Evolutionary conservation across 768 basidiomycete genomes (phyloP).

Genomic region (Tremella fuciformis): DNA sequence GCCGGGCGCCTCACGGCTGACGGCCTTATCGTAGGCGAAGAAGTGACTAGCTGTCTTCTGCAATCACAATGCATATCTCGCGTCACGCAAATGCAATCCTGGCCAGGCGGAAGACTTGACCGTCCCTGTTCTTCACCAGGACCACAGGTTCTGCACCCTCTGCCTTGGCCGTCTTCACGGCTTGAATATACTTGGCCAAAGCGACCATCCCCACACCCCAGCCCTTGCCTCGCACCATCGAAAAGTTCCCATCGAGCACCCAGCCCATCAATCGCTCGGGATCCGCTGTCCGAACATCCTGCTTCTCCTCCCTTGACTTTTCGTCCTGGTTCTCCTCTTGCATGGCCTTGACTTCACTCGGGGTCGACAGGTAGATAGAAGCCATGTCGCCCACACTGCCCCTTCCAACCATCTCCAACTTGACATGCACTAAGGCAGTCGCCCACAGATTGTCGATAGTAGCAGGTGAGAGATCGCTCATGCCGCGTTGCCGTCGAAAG

Average conservation of each 20-base stretch:
- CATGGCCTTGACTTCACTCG: constrained; percentile 56
- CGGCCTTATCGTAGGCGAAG: no score
- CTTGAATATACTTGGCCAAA: constrained; percentile 47
- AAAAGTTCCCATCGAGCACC: constrained; percentile 78
- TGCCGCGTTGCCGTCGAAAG: constrained; percentile 60
- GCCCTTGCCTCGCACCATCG: constrained; percentile 72
- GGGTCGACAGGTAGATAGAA: constrained; percentile 66
- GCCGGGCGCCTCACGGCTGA: no score
- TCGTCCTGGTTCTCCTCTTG: constrained; percentile 36
- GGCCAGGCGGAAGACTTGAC: not conserved
- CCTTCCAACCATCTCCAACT: constrained; percentile 61
- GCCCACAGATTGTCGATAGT: constrained; percentile 57
- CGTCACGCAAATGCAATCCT: not conserved
- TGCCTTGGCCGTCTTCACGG: constrained; percentile 1
- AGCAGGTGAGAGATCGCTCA: constrained; percentile 55
- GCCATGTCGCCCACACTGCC: constrained; percentile 76
- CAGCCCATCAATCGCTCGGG: constrained; percentile 67
- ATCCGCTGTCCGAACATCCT: constrained; percentile 34
- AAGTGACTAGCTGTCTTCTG: no score
- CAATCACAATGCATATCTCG: not conserved
- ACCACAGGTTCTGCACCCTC: not conserved
- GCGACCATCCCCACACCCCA: constrained; percentile 74
- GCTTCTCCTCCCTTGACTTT: constrained; percentile 4
- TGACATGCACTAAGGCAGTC: constrained; percentile 67
- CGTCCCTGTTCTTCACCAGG: not conserved